phyloP scores from a whole-genome alignment of 2,329 filamentous ascomycete genomes.

The Fusarium papillatum region DNA sequence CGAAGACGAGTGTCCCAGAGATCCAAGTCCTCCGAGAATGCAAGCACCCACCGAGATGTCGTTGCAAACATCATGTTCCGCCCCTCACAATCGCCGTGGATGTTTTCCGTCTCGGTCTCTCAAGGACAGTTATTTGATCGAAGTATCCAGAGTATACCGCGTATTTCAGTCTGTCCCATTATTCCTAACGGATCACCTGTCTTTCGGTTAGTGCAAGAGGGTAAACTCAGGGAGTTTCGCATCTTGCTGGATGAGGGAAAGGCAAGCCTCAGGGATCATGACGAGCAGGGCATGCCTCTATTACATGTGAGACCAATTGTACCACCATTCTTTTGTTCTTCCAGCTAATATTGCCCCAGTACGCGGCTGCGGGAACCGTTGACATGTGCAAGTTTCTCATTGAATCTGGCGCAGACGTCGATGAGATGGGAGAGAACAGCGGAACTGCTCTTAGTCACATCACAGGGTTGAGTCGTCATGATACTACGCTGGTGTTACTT shows the following conservation, averaged over 20 bases:
- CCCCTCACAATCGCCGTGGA: not conserved
- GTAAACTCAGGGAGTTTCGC: not conserved
- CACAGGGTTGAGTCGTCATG: not conserved
- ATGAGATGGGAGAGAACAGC: constrained; percentile 20
- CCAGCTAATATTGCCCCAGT: not conserved
- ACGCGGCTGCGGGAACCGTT: constrained; percentile 11
- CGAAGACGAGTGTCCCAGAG: not conserved
- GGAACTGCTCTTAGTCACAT: constrained; percentile 19
- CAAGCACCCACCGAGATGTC: not conserved
- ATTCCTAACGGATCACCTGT: constrained; percentile 10
- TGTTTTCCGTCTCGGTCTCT: constrained; percentile 19
- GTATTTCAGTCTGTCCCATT: constrained; percentile 23
- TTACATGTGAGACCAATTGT: constrained; percentile 13
- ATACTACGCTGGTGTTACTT: constrained; percentile 13
- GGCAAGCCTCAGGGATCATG: constrained; percentile 24
- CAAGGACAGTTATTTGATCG: constrained; percentile 31
- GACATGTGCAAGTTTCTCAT: constrained; percentile 31
- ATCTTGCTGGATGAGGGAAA: constrained; percentile 3
- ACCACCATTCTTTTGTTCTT: not conserved
- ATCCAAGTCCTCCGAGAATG: not conserved
- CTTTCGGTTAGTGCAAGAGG: constrained; percentile 11
- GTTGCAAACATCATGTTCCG: constrained; percentile 26
- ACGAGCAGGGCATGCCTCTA: constrained; percentile 24
- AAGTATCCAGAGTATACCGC: constrained; percentile 28
- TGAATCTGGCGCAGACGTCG: constrained; percentile 24